Evolutionary conservation across 345 rosid species (phyloP), one percentile per base, ranked within the genome.

Genomic region (Carallia pectinifolia): DNA sequence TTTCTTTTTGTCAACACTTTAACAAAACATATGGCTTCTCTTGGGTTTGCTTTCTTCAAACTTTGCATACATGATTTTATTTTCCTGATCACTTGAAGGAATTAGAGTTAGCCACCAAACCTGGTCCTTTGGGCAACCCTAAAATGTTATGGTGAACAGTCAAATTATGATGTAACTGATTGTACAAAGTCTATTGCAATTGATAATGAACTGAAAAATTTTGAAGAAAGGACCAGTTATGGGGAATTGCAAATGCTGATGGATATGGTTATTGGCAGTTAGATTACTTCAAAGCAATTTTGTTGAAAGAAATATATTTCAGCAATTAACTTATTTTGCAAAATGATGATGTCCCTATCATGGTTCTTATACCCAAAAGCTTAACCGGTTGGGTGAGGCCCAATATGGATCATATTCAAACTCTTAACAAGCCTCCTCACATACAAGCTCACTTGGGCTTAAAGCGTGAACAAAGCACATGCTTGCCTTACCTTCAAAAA

Each of bases 1-100:
- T 59, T 65, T 38, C 31, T 55, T 64, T 47, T 67, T 72, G 39
- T 58, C 73, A 59, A 55, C 67, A 56, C 38, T 69, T 39, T 47
- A 34, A n/a, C 69, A 62, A 62, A 64, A 29, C 8, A 30, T 17
- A 37, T 18, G 6, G 5, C 34, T 30, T 64, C 17, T 64, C 33
- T n/a, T 64, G 31, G 6, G 1, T 58, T 52, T 65, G 29, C 7
- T 17, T 72, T 34, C 30, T 34, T 18, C 10, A 27, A 27, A 10
- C 29, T 10, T 62, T 23, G 5, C 40, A 34, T 61, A 44, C 12
- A 68, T 37, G 30, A 13, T 19, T 31, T 33, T 17, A 59, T 3
- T 30, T 40, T 58, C 29, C 13, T 19, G n/a, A 40, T 16, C 36
- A 8, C 5, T 17, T 37, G 4, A 13, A 29, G 52, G 58, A 58